Conservation (phyloP, 2,329 filamentous ascomycete genomes). For the Colletotrichum orchidophilum region DNA sequence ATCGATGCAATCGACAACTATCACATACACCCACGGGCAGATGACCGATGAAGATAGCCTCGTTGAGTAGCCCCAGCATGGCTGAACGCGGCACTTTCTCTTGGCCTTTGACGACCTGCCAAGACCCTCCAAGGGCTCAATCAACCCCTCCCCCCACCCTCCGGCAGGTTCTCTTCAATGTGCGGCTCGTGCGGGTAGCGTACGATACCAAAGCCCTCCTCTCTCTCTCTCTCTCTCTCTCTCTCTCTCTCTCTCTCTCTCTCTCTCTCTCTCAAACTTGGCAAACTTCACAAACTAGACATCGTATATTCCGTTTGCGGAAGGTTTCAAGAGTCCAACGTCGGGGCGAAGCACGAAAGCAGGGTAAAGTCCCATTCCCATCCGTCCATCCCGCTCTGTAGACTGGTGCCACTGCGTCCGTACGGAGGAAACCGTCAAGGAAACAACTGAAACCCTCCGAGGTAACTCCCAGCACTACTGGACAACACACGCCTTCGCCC, state of each 20-base stretch:
- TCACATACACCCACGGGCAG: background rate
- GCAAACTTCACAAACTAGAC: background rate
- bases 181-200: background rate
- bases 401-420: background rate
- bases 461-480: background rate
- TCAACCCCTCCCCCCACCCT: background rate
- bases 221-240: too few species aligned
- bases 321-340: background rate
- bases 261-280: background rate
- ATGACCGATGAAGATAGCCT: background rate
- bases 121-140: background rate
- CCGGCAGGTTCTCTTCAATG: background rate
- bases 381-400: background rate
- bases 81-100: background rate
- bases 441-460: background rate
- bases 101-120: background rate
- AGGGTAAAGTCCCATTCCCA: background rate
- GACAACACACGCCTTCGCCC: background rate
- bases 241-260: too few species aligned
- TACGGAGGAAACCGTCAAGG: background rate
- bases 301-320: conserved; percentile 4
- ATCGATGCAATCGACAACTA: background rate
- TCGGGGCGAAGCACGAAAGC: background rate
- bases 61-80: background rate
- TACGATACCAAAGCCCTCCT: too few species aligned